Conservation (phyloP, 345 rosid species). For the Eucalyptus tenuipes region DNA sequence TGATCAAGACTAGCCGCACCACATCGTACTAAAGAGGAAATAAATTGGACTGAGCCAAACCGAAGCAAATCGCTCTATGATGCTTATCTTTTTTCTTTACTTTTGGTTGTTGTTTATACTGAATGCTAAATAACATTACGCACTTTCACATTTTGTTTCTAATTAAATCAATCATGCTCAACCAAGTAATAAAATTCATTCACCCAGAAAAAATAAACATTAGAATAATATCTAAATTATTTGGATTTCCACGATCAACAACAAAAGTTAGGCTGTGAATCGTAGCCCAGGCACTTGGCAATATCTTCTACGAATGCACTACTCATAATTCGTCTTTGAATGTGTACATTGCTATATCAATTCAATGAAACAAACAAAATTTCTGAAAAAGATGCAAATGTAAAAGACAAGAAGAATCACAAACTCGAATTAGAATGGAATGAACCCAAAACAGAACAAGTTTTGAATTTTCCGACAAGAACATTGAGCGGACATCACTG, state of each 20-base stretch:
- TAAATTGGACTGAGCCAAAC: neutral
- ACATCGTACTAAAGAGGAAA: neutral
- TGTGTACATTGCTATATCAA: neutral
- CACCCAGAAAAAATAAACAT: neutral
- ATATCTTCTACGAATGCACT: neutral
- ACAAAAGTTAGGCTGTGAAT: neutral
- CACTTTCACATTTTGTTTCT: neutral
- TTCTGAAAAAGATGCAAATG: neutral
- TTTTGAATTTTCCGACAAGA: neutral
- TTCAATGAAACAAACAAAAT: neutral
- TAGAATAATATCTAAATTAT: neutral
- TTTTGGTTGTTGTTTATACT: no score
- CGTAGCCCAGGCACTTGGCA: neutral
- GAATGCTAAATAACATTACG: neutral
- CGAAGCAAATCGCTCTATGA: neutral
- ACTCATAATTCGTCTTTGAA: neutral
- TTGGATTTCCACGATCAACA: neutral
- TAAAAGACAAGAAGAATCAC: neutral
- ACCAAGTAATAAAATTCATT: neutral
- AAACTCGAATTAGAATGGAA: neutral
- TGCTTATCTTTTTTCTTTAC: no score
- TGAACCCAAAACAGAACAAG: neutral
- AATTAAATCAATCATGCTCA: neutral
- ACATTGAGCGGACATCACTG: neutral
- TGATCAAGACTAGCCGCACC: neutral